phyloP scores from a whole-genome alignment of 2,329 filamentous ascomycete genomes.

The Paecilomyces niveus region DNA sequence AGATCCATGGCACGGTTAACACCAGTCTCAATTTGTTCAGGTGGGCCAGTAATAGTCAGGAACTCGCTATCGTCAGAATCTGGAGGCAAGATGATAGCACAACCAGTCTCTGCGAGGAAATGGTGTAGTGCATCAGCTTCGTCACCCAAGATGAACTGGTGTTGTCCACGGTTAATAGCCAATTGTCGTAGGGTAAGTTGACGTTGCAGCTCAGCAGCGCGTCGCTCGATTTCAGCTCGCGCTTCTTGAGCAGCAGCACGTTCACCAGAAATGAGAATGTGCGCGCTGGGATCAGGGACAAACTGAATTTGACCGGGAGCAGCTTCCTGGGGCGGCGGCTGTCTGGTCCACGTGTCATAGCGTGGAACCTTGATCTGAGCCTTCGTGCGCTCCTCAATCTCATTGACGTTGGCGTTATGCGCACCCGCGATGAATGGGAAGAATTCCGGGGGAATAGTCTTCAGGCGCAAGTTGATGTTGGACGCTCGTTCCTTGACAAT shows the following conservation, averaged over 20 bases:
- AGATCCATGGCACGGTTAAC: constrained; percentile 81
- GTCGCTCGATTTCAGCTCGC: constrained; percentile 71
- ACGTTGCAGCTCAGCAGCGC: constrained; percentile 66
- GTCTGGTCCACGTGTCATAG: constrained; percentile 65
- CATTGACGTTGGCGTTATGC: constrained; percentile 59
- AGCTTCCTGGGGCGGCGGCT: constrained; percentile 59
- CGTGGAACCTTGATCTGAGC: constrained; percentile 77
- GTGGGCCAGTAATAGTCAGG: constrained; percentile 76
- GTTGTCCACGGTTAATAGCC: constrained; percentile 75
- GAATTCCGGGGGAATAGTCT: constrained; percentile 80
- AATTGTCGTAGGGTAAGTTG: constrained; percentile 72
- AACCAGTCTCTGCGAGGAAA: constrained; percentile 86
- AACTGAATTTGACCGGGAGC: constrained; percentile 63
- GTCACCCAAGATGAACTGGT: constrained; percentile 91
- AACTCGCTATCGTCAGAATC: constrained; percentile 70
- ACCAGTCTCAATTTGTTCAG: constrained; percentile 64
- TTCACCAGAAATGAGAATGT: constrained; percentile 82
- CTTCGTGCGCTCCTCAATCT: constrained; percentile 65
- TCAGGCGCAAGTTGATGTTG: constrained; percentile 73
- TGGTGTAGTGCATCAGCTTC: constrained; percentile 72
- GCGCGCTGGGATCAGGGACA: constrained; percentile 61
- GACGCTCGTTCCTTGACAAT: constrained; percentile 83
- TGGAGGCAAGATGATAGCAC: constrained; percentile 74
- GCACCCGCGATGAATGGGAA: constrained; percentile 91
- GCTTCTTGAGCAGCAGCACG: constrained; percentile 73